These are phyloP conservation scores for Amoebophrya sp. DNA, from an alignment of 169 alveolate genomes.

Conservation along the genomic window DNA sequence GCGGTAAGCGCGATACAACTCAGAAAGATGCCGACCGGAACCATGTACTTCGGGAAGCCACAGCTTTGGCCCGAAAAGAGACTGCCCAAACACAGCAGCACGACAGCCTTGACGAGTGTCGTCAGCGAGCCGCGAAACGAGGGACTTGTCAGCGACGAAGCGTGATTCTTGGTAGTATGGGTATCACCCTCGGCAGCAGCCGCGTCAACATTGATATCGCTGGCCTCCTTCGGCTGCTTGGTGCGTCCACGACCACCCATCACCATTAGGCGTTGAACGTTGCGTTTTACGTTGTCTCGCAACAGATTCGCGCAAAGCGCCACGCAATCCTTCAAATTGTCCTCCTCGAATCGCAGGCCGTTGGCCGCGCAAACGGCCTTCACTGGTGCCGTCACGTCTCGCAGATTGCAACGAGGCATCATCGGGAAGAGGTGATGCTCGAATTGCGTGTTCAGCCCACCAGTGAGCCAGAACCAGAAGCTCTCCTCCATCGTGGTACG, in stretches of 20 bases:
- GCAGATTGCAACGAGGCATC: constrained; percentile 33
- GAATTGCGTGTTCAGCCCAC: constrained; percentile 30
- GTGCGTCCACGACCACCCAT: too few relatives aligned
- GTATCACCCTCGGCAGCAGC: too few relatives aligned
- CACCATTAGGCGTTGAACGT: neutral
- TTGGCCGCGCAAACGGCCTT: neutral
- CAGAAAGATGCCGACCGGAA: neutral
- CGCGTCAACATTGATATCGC: too few relatives aligned
- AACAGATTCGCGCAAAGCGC: neutral
- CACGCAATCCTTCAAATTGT: neutral
- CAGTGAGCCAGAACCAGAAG: constrained; percentile 29
- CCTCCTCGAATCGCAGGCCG: neutral
- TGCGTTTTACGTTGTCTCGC: neutral
- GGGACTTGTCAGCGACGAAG: too few relatives aligned
- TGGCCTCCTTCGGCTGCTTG: too few relatives aligned
- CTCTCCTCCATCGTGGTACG: neutral
- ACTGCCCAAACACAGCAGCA: neutral
- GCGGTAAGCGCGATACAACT: neutral
- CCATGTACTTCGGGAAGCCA: neutral
- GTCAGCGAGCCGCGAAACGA: neutral
- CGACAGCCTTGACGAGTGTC: neutral
- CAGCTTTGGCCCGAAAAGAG: too few relatives aligned
- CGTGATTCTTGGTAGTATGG: too few relatives aligned
- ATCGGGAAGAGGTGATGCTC: constrained; percentile 36
- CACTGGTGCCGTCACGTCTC: neutral